Evolutionary conservation across 2,329 filamentous ascomycete genomes (phyloP).

Genomic region (Penicillium sp.): DNA sequence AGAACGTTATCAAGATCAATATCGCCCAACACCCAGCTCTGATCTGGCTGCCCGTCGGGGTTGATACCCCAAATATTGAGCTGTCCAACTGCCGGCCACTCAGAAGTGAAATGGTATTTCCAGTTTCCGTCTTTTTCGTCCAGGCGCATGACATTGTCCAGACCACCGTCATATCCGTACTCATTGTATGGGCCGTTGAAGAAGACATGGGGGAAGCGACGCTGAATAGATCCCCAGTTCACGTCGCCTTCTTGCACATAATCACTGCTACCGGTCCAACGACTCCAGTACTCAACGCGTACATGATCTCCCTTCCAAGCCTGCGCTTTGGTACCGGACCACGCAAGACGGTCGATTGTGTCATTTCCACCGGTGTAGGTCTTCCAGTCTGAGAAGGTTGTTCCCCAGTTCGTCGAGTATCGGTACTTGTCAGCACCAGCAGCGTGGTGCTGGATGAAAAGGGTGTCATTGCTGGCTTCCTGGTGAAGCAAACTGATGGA

Average conservation of each 20-base stretch:
- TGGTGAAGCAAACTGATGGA: conserved; percentile 54
- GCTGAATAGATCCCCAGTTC: conserved; percentile 40
- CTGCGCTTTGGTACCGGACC: conserved; percentile 60
- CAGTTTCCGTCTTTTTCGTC: conserved; percentile 51
- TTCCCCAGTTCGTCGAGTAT: conserved; percentile 64
- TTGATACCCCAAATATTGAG: conserved; percentile 69
- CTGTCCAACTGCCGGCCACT: conserved; percentile 64
- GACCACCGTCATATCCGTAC: conserved; percentile 63
- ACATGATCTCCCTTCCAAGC: conserved; percentile 64
- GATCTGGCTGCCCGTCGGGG: conserved; percentile 62
- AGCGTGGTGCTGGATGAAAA: conserved; percentile 59
- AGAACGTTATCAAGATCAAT: conserved; percentile 60
- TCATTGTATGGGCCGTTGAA: conserved; percentile 64
- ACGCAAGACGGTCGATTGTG: conserved; percentile 50
- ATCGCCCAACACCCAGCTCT: conserved; percentile 61
- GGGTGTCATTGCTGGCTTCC: conserved; percentile 39
- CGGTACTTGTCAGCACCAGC: conserved; percentile 63
- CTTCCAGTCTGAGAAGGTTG: conserved; percentile 60
- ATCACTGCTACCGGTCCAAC: conserved; percentile 58
- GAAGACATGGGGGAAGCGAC: conserved; percentile 63
- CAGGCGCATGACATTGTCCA: conserved; percentile 55
- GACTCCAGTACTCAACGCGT: conserved; percentile 64
- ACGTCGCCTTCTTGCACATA: conserved; percentile 61
- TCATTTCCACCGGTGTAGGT: conserved; percentile 55
- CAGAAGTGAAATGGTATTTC: conserved; percentile 61